A percentile compares a stretch with the other conserved stretches of the same genome.
Evolutionary conservation across 1,139 yeast genomes (phyloP).

Genomic region (Nadsonia commutata): DNA sequence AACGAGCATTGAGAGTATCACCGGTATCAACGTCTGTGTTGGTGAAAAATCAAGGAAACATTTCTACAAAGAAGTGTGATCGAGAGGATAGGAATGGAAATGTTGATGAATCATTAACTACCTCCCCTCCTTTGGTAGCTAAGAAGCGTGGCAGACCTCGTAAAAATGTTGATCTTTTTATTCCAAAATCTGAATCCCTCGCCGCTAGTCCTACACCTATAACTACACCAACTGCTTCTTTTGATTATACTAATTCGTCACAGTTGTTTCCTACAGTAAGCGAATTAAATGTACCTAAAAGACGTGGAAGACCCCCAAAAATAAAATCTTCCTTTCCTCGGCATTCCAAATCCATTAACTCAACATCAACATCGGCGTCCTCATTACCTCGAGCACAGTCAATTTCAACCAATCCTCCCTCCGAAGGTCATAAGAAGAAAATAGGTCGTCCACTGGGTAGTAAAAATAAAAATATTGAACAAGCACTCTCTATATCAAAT

Average conservation of each 20-base stretch:
- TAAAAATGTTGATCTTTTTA: not conserved
- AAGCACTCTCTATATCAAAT: not conserved
- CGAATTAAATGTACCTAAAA: not conserved
- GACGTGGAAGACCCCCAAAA: not conserved
- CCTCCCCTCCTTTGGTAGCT: not conserved
- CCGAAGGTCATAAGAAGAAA: not conserved
- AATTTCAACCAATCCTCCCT: not conserved
- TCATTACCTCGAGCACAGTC: not conserved
- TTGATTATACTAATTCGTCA: too few species aligned
- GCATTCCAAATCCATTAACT: not conserved
- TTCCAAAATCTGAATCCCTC: too few species aligned
- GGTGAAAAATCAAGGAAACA: too few species aligned
- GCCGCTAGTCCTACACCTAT: too few species aligned
- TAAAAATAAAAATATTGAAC: not conserved
- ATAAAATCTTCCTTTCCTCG: too few species aligned
- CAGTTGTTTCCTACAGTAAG: too few species aligned
- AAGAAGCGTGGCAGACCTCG: not conserved
- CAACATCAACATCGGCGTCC: not conserved
- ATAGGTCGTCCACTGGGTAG: not conserved
- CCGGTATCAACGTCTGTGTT: too few species aligned
- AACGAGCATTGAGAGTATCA: too few species aligned
- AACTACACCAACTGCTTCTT: too few species aligned
- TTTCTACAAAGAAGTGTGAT: too few species aligned
- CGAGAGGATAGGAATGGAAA: not conserved
- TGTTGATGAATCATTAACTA: not conserved